Evolutionary conservation across 805 yeast species (phyloP).

Genomic region (Priceomyces medius): DNA sequence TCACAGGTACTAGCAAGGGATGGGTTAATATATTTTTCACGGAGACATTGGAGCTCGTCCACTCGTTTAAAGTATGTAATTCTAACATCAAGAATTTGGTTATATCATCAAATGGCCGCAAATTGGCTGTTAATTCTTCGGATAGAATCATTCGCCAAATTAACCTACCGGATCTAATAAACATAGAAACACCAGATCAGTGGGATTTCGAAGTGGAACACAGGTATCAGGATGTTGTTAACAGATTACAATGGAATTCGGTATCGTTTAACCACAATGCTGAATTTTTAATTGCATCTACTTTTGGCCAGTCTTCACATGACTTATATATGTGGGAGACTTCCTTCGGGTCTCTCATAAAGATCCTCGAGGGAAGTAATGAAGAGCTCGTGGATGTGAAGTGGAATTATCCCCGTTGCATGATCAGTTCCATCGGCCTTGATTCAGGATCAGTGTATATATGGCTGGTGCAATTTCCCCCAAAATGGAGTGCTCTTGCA

Average conservation of each 20-base stretch:
- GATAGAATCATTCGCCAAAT: slow-evolving; percentile 73
- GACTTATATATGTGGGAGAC: slow-evolving; percentile 94
- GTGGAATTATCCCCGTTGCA: slow-evolving; percentile 78
- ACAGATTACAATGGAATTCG: slow-evolving; percentile 84
- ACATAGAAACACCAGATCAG: slow-evolving; percentile 26
- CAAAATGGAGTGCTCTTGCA: slow-evolving; percentile 94
- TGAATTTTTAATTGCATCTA: slow-evolving; percentile 86
- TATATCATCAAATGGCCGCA: slow-evolving; percentile 57
- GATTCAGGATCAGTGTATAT: slow-evolving; percentile 80
- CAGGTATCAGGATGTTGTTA: slow-evolving; percentile 87
- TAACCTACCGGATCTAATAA: slow-evolving; percentile 44
- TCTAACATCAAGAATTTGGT: slow-evolving; percentile 70
- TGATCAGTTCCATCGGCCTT: slow-evolving; percentile 78
- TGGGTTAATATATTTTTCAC: slow-evolving; percentile 54
- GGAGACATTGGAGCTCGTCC: slow-evolving; percentile 34
- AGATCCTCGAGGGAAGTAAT: slow-evolving; percentile 86
- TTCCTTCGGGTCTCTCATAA: slow-evolving; percentile 77
- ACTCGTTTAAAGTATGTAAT: slow-evolving; percentile 57
- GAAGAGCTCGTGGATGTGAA: slow-evolving; percentile 85
- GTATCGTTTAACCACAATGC: slow-evolving; percentile 69
- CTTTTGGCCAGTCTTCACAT: slow-evolving; percentile 79
- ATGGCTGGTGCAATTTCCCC: slow-evolving; percentile 83
- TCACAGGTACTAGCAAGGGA: slow-evolving; percentile 83
- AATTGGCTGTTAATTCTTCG: slow-evolving; percentile 71
- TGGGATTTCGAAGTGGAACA: slow-evolving; percentile 69